These are phyloP conservation scores for Phytophthora fragariaefolia DNA, from an alignment of 352 stramenopile species.

Conservation along the genomic window DNA sequence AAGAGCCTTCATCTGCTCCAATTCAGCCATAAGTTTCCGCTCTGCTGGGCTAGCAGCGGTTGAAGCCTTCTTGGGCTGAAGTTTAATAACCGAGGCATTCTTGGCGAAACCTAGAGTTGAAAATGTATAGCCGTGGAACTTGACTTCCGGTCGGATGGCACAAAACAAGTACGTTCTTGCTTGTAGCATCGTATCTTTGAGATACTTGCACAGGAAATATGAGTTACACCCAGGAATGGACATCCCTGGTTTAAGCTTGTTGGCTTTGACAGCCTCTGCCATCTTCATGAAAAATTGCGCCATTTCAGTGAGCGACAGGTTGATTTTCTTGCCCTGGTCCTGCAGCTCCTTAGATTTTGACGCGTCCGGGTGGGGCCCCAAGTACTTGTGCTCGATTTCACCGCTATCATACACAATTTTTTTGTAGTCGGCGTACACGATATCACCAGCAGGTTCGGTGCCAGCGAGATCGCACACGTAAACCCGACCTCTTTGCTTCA, in stretches of 20 bases:
- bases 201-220: constrained; percentile 96
- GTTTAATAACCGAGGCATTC: constrained; percentile 95
- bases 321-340: constrained; percentile 97
- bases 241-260: constrained; percentile 94
- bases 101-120: constrained; percentile 95
- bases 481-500: constrained; percentile 91
- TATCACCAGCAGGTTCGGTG: constrained; percentile 94
- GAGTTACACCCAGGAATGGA: constrained; percentile 95
- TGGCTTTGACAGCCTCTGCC: constrained; percentile 93
- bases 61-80: constrained; percentile 95
- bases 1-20: constrained; percentile 94
- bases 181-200: constrained; percentile 97
- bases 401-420: constrained; percentile 92
- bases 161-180: constrained; percentile 94
- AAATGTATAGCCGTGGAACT: constrained; percentile 94
- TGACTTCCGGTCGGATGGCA: constrained; percentile 93
- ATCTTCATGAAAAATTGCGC: constrained; percentile 98
- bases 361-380: constrained; percentile 89
- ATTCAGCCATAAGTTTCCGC: constrained; percentile 93
- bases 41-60: constrained; percentile 90
- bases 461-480: constrained; percentile 95
- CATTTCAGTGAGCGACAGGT: constrained; percentile 95
- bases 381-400: constrained; percentile 93
- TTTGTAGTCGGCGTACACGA: constrained; percentile 95
- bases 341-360: constrained; percentile 95